Percentiles rank a stretch among this genome's conserved stretches.
Conservation (phyloP, 140 eudicot genomes). For the Ambrosia hybrid region DNA sequence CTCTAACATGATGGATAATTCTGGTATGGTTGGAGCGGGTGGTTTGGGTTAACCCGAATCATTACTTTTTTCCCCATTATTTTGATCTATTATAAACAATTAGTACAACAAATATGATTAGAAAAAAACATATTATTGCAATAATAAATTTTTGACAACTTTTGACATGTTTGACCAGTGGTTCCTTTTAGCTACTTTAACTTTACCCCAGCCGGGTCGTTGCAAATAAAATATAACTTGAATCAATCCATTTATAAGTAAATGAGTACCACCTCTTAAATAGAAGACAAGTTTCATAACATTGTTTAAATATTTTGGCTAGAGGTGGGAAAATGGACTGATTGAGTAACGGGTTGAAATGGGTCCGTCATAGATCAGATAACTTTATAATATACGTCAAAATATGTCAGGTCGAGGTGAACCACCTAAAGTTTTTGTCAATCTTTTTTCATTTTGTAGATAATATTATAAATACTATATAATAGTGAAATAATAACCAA, state of each 20-base stretch:
- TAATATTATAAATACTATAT: neutral
- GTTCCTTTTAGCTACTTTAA: neutral
- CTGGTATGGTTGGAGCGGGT: too few relatives aligned
- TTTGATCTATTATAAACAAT: too few relatives aligned
- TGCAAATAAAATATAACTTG: neutral
- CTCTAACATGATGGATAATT: too few relatives aligned
- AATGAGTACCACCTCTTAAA: too few relatives aligned
- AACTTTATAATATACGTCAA: neutral
- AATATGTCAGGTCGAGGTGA: neutral
- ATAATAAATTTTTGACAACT: too few relatives aligned
- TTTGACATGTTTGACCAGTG: neutral
- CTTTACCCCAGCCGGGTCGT: neutral
- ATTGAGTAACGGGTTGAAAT: neutral
- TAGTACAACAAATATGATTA: too few relatives aligned
- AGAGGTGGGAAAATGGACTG: neutral
- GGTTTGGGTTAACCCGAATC: too few relatives aligned
- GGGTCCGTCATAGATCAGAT: neutral
- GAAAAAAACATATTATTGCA: too few relatives aligned
- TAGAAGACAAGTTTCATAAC: too few relatives aligned
- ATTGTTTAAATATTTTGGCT: too few relatives aligned
- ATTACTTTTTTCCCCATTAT: too few relatives aligned
- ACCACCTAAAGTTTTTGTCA: neutral
- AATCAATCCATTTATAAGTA: too few relatives aligned
- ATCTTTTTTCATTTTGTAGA: neutral
- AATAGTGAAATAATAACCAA: neutral